These are phyloP conservation scores for Melaleuca quinquenervia DNA, from an alignment of 345 rosid species.

Conservation along the genomic window DNA sequence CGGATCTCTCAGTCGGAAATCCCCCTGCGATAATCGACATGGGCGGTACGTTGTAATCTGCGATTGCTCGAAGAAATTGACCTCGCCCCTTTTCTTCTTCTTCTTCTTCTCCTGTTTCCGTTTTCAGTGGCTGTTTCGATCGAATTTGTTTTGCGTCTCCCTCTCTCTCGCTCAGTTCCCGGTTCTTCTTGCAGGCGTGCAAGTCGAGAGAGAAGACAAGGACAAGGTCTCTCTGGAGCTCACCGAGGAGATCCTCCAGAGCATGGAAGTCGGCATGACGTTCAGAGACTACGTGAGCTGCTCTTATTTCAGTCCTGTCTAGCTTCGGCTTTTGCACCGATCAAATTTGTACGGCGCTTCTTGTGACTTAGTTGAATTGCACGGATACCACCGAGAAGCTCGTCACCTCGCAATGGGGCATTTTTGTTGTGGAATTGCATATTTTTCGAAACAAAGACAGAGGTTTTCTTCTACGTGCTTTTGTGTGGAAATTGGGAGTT, in stretches of 20 bases:
- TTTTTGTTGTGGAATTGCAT: neutral
- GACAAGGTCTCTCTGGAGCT: slow-evolving; percentile 70
- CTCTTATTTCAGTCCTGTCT: neutral
- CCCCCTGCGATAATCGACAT: neutral
- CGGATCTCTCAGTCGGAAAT: neutral
- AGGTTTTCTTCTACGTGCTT: neutral
- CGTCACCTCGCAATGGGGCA: neutral
- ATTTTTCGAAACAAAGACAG: neutral
- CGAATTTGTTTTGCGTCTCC: neutral
- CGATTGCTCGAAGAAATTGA: neutral
- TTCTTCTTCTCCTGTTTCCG: neutral
- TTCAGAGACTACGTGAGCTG: slow-evolving; percentile 69
- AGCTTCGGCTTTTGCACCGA: neutral
- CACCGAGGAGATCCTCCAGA: slow-evolving; percentile 68
- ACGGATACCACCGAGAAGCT: neutral
- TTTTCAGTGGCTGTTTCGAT: neutral
- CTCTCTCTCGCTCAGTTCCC: neutral
- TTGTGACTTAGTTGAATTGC: neutral
- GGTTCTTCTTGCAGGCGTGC: slow-evolving; percentile 11
- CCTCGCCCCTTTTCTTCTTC: neutral
- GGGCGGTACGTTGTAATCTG: neutral
- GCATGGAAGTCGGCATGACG: slow-evolving; percentile 92
- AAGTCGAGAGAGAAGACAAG: slow-evolving; percentile 54
- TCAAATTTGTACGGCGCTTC: neutral
- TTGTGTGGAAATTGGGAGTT: neutral